phyloP scores from a whole-genome alignment of 1,284 basidiomycete genomes.

The Cutaneotrichosporon spelunceum region DNA sequence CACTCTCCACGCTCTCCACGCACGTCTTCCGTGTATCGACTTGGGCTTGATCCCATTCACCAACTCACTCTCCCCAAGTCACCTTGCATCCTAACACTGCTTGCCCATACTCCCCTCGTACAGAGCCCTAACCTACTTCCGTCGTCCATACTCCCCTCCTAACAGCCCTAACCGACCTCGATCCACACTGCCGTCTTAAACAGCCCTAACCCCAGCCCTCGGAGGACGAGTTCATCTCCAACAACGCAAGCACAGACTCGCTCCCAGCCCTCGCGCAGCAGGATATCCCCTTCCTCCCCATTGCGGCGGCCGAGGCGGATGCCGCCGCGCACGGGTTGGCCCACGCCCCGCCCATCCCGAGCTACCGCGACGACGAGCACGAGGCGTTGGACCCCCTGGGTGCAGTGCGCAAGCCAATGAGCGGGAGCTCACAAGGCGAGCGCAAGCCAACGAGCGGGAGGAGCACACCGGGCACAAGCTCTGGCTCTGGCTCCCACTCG shows the following conservation, averaged over 20 bases:
- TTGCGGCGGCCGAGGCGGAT: slow-evolving; percentile 4
- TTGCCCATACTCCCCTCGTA: neutral
- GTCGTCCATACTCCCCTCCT: neutral
- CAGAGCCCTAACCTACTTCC: neutral
- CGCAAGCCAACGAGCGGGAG: too few relatives aligned
- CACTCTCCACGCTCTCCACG: neutral
- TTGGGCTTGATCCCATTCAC: too few relatives aligned
- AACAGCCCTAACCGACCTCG: neutral
- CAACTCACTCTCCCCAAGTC: neutral
- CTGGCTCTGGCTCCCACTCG: neutral
- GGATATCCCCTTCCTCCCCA: slow-evolving; percentile 19
- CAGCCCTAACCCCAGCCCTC: slow-evolving; percentile 36
- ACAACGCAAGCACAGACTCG: slow-evolving; percentile 42
- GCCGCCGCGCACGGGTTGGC: slow-evolving; percentile 8
- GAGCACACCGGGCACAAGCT: neutral
- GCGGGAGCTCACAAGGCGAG: too few relatives aligned
- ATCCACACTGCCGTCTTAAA: too few relatives aligned
- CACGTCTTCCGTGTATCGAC: neutral
- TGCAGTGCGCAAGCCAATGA: neutral
- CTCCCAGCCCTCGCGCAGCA: slow-evolving; percentile 29
- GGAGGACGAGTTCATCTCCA: slow-evolving; percentile 35
- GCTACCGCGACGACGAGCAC: slow-evolving; percentile 2
- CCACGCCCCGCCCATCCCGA: neutral
- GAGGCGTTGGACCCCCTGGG: slow-evolving; percentile 6
- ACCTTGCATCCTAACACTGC: slow-evolving; percentile 2